Percentiles rank a stretch among this genome's conserved stretches.
phyloP scores from a whole-genome alignment of 371 early-diverging fungal genomes.

The Choanephora cucurbitarum region DNA sequence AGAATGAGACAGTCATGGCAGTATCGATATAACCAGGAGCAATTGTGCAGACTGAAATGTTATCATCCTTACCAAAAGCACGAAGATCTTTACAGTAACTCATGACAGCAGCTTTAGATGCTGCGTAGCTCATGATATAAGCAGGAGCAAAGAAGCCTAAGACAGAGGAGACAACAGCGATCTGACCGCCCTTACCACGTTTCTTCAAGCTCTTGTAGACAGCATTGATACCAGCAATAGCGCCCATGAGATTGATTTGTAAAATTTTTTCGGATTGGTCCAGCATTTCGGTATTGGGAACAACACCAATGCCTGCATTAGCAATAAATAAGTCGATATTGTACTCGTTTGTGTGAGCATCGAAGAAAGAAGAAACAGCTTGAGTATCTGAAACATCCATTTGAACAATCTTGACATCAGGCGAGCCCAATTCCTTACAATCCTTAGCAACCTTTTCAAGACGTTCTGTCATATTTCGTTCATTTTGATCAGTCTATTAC shows the following conservation, averaged over 20 bases:
- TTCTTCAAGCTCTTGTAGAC: slow-evolving; percentile 17
- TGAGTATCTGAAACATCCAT: slow-evolving; percentile 25
- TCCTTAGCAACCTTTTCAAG: slow-evolving; percentile 24
- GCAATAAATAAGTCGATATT: slow-evolving; percentile 26
- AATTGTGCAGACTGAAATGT: slow-evolving; percentile 20
- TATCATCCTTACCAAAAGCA: slow-evolving; percentile 17
- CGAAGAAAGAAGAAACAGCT: slow-evolving; percentile 12
- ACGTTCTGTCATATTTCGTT: too few species aligned
- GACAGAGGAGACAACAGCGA: slow-evolving; percentile 24
- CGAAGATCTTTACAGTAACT: slow-evolving; percentile 23
- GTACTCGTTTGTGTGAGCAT: slow-evolving; percentile 13
- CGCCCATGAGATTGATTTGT: slow-evolving; percentile 16
- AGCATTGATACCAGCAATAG: slow-evolving; percentile 23
- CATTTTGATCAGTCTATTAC: not conserved
- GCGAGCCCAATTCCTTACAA: slow-evolving; percentile 20
- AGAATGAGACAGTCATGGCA: slow-evolving; percentile 1
- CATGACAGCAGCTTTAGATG: slow-evolving; percentile 26
- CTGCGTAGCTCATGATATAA: slow-evolving; percentile 11
- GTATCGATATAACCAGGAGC: slow-evolving; percentile 9
- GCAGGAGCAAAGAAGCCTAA: slow-evolving; percentile 18
- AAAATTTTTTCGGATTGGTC: slow-evolving; percentile 21
- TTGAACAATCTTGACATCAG: slow-evolving; percentile 22
- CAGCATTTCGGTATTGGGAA: slow-evolving; percentile 7
- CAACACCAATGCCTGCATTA: slow-evolving; percentile 21
- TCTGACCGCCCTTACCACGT: slow-evolving; percentile 22